These are phyloP conservation scores for Candolleomyces efflorescens DNA, from an alignment of 768 basidiomycete species.

Conservation along the genomic window DNA sequence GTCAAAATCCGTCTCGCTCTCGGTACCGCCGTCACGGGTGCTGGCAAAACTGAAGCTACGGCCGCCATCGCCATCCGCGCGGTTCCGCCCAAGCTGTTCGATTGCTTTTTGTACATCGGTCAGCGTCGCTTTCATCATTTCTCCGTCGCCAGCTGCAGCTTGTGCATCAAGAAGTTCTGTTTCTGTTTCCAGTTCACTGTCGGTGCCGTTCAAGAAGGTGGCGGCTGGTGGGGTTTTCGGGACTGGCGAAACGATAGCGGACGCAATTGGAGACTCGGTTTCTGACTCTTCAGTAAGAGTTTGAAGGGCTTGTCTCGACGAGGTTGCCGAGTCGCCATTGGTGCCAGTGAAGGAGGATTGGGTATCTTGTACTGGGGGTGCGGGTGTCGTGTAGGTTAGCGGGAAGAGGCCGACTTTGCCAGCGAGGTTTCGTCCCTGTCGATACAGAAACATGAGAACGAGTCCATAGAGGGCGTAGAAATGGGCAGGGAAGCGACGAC, in stretches of 20 bases:
- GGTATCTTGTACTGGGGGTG: slow-evolving; percentile 30
- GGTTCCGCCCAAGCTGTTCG: slow-evolving; percentile 68
- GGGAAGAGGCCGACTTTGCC: slow-evolving; percentile 93
- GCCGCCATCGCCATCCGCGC: slow-evolving; percentile 46
- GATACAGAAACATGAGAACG: background rate
- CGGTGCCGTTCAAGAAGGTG: slow-evolving; percentile 20
- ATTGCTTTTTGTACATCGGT: slow-evolving; percentile 90
- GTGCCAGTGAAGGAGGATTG: background rate
- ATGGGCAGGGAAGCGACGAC: background rate
- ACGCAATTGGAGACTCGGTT: slow-evolving; percentile 24
- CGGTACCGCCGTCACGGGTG: slow-evolving; percentile 48
- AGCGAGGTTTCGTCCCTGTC: slow-evolving; percentile 73
- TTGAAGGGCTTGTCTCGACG: slow-evolving; percentile 27
- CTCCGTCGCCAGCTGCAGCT: slow-evolving; percentile 33
- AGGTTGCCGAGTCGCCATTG: background rate
- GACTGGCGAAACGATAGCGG: slow-evolving; percentile 29
- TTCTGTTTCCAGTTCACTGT: slow-evolving; percentile 11
- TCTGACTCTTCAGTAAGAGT: slow-evolving; percentile 47
- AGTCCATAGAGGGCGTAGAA: background rate
- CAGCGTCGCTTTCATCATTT: slow-evolving; percentile 83
- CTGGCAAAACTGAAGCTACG: slow-evolving; percentile 79
- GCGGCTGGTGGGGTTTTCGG: slow-evolving; percentile 31
- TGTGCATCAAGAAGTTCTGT: slow-evolving; percentile 14
- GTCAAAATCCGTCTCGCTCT: slow-evolving; percentile 52
- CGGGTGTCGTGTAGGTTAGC: slow-evolving; percentile 74